Conservation (phyloP, 2,329 filamentous ascomycete genomes). For the Plenodomus tracheiphilus region DNA sequence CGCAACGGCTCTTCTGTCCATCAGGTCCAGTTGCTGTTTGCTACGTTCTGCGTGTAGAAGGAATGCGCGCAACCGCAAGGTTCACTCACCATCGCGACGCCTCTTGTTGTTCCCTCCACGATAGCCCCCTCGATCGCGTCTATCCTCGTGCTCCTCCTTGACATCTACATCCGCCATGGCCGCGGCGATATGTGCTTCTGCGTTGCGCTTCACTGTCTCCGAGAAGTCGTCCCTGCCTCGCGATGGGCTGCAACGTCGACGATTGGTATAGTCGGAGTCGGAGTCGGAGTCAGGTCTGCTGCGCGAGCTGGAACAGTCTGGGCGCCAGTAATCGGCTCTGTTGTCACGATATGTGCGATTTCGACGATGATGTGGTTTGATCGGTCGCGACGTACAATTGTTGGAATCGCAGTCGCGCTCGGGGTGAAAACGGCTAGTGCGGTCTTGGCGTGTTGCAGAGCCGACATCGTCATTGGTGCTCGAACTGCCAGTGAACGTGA, state of each 20-base stretch:
- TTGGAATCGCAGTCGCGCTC: slow-evolving; percentile 1
- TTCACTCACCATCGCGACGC: slow-evolving; percentile 36
- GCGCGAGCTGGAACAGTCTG: background rate
- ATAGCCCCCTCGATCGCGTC: slow-evolving; percentile 30
- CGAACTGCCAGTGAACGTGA: background rate
- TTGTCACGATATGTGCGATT: background rate
- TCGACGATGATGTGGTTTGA: background rate
- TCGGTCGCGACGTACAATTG: background rate
- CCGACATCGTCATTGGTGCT: background rate
- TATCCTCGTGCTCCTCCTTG: slow-evolving; percentile 36
- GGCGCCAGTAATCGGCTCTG: background rate
- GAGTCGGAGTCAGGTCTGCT: background rate
- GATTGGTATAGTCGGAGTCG: slow-evolving; percentile 1
- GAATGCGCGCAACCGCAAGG: background rate
- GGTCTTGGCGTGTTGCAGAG: background rate
- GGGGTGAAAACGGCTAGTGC: background rate
- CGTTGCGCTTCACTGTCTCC: slow-evolving; percentile 13
- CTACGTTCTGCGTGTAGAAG: background rate
- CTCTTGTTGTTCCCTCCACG: slow-evolving; percentile 35
- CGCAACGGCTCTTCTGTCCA: background rate
- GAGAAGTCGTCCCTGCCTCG: slow-evolving; percentile 8
- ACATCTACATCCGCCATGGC: slow-evolving; percentile 36
- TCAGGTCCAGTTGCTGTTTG: background rate
- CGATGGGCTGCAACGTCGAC: slow-evolving; percentile 5
- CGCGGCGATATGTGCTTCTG: slow-evolving; percentile 14